phyloP scores from a whole-genome alignment of 177 flowering plant species.

The Vitis hybrid region DNA sequence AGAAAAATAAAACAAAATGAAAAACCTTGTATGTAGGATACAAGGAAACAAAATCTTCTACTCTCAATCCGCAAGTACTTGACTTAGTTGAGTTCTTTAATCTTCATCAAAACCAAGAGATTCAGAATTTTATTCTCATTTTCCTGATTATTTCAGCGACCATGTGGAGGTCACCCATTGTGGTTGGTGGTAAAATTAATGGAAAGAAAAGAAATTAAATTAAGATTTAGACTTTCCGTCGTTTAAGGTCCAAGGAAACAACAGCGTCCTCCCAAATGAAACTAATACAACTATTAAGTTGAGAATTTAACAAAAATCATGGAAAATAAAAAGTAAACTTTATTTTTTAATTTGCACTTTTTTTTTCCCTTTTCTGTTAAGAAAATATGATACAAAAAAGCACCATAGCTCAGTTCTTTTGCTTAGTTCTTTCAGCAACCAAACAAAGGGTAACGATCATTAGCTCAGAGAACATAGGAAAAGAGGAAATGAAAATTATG shows the following conservation, averaged over 20 bases:
- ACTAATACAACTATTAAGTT: too few relatives aligned
- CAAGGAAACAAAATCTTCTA: neutral
- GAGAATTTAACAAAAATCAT: too few relatives aligned
- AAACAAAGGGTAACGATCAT: neutral
- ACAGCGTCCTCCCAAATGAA: too few relatives aligned
- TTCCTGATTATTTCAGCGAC: too few relatives aligned
- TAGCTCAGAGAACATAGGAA: neutral
- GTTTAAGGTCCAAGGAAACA: too few relatives aligned
- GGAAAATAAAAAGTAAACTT: neutral
- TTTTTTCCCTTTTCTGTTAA: neutral
- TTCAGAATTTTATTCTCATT: too few relatives aligned
- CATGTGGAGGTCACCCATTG: too few relatives aligned
- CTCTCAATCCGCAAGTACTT: neutral
- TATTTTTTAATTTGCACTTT: neutral
- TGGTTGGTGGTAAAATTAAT: too few relatives aligned
- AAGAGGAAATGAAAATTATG: too few relatives aligned
- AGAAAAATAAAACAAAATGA: neutral
- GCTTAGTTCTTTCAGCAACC: neutral
- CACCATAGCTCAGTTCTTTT: neutral
- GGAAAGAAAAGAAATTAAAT: too few relatives aligned
- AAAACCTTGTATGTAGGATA: neutral
- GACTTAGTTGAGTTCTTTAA: neutral
- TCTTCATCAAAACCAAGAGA: too few relatives aligned
- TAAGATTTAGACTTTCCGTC: too few relatives aligned
- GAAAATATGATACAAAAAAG: neutral